These are phyloP conservation scores for Parietichytrium sp. DNA, from an alignment of 108 stramenopile genomes.

Conservation along the genomic window DNA sequence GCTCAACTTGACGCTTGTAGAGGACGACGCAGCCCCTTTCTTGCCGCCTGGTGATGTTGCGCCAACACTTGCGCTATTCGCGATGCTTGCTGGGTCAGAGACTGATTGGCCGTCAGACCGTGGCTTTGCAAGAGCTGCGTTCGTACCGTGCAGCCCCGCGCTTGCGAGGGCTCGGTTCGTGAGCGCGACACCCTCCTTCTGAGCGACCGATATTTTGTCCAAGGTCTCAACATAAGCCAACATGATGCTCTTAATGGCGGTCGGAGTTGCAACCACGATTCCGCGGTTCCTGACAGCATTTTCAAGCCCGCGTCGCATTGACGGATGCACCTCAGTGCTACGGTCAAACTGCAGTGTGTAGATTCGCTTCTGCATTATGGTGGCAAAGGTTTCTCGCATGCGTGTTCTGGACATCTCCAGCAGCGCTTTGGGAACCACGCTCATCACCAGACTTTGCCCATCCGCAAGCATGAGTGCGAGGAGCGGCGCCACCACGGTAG, in stretches of 20 bases:
- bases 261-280: constrained; percentile 45
- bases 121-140: too few species aligned
- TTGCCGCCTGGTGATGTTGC: not conserved
- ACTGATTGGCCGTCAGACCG: too few species aligned
- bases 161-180: not conserved
- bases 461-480: constrained; percentile 49
- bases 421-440: constrained; percentile 48
- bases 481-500: constrained; percentile 49
- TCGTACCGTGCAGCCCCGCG: too few species aligned
- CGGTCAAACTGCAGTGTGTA: constrained; percentile 3
- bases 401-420: constrained; percentile 30
- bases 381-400: not conserved
- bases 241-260: constrained; percentile 45
- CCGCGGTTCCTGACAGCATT: constrained; percentile 35
- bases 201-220: not conserved
- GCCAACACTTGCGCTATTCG: too few species aligned
- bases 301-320: not conserved
- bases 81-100: too few species aligned
- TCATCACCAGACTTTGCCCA: constrained; percentile 40
- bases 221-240: constrained; percentile 41
- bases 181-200: not conserved
- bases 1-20: not conserved
- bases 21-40: not conserved
- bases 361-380: constrained; percentile 12
- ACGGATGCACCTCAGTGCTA: not conserved